Conservation (phyloP, 2,329 filamentous ascomycete species). For the Ilyonectria mors-panacis region DNA sequence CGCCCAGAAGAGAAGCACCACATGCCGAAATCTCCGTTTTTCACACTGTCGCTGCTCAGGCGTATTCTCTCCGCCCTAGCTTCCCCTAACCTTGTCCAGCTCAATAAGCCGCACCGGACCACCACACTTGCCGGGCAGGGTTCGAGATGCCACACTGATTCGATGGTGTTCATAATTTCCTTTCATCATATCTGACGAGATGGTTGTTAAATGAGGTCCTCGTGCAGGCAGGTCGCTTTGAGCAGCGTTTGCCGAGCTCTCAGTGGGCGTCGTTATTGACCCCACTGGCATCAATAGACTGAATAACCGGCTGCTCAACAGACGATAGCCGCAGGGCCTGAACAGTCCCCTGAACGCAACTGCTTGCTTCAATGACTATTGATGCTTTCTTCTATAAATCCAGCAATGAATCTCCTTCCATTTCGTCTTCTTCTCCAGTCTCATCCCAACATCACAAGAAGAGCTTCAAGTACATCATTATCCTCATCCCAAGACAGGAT, state of each 20-base stretch:
- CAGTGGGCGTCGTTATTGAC: conserved; percentile 16
- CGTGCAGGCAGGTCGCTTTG: conserved; percentile 6
- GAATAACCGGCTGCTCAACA: conserved; percentile 9
- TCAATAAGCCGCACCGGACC: conserved; percentile 1
- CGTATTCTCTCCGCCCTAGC: background rate
- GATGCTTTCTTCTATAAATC: conserved; percentile 40
- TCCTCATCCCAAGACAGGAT: conserved; percentile 36
- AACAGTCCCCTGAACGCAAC: conserved; percentile 3
- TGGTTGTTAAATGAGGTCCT: background rate
- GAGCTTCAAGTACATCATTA: conserved; percentile 32
- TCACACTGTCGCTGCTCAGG: background rate
- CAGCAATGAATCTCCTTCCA: conserved; percentile 9
- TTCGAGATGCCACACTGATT: background rate
- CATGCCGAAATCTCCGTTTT: too few relatives aligned
- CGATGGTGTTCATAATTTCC: background rate
- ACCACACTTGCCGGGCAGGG: background rate
- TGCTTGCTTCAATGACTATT: conserved; percentile 1
- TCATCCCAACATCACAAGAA: conserved; percentile 44
- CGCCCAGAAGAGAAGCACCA: background rate
- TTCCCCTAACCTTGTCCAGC: background rate
- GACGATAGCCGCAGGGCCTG: background rate
- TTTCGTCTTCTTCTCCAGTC: conserved; percentile 36
- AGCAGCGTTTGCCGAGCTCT: background rate
- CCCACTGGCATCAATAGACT: conserved; percentile 27
- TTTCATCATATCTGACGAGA: background rate